These are phyloP conservation scores for Dillenia suffruticosa DNA, from an alignment of 164 flowering plant genomes.

Conservation along the genomic window DNA sequence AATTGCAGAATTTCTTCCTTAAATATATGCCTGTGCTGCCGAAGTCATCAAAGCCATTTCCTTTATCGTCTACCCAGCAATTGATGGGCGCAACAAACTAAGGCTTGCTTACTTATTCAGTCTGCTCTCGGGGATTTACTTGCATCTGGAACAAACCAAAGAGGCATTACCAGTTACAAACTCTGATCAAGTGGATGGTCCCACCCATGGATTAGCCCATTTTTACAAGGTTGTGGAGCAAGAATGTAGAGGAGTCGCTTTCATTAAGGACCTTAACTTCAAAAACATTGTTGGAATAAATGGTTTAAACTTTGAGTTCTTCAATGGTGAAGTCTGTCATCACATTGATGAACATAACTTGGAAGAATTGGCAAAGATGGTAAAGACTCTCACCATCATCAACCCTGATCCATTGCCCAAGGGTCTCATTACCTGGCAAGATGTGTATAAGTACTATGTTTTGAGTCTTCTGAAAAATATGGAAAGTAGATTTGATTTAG, in stretches of 20 bases:
- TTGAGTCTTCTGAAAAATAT: constrained; percentile 36
- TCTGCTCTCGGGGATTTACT: constrained; percentile 72
- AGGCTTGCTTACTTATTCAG: constrained; percentile 69
- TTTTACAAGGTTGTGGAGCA: constrained; percentile 60
- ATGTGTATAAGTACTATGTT: constrained; percentile 63
- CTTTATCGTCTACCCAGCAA: constrained; percentile 56
- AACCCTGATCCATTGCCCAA: constrained; percentile 29
- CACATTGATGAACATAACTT: constrained; percentile 54
- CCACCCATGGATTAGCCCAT: constrained; percentile 28
- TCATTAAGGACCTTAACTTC: constrained; percentile 60
- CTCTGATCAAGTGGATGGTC: constrained; percentile 14
- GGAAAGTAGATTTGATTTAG: constrained; percentile 32
- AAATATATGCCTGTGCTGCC: constrained; percentile 44
- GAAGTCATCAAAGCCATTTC: constrained; percentile 46
- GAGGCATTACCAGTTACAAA: constrained; percentile 15
- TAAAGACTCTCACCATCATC: constrained; percentile 41
- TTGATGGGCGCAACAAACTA: constrained; percentile 77
- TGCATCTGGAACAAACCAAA: constrained; percentile 33
- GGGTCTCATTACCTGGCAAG: constrained; percentile 59
- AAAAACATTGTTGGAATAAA: constrained; percentile 74
- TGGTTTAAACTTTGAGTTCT: constrained; percentile 51
- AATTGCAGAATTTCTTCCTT: constrained; percentile 43
- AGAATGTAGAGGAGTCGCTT: constrained; percentile 72
- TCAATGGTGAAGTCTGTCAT: constrained; percentile 53
- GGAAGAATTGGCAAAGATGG: constrained; percentile 82